Base-by-base conservation (phyloP, 495 filamentous ascomycete species). In the Penicillium pulvis region DNA sequence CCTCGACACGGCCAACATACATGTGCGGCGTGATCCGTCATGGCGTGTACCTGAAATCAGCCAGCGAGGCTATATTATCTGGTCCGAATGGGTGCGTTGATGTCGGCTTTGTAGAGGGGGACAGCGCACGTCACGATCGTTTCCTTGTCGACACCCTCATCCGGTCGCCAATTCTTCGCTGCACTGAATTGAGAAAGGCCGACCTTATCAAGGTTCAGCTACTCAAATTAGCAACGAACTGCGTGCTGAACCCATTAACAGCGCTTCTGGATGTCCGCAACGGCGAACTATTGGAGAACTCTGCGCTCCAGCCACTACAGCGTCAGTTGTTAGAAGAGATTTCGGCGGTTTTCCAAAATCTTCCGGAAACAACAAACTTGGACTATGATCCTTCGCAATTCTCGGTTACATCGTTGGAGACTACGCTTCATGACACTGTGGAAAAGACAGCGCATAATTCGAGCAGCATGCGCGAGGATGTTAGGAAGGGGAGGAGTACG, bases 381-480 rank as follows among this genome's bases (percentile, higher is more conserved):
- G 78, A 81, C 52, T 73, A 74, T 39, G 70, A 69, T 17, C 82
- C 84, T 3, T 56, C 63, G 8, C 76, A 79, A 2, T 87, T 90
- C 55, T 73, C 79, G 0, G 68, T 88, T 31, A 81, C 85, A 53
- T 76, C 75, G 17, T 68, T 83, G 53, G 81, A 85, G 2, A 74
- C 85, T 19, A 61, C 74, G 17, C 79, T 90, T 10, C 85, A 82
- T 5, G 69, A 77, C n/a, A 81, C 79, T 60, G 83, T 81, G 14
- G 66, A 76, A n/a, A 79, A 79, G 58, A 93, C 88, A 1, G 76
- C 72, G 2, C 72, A 79, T 35, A 93, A 96, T 67, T 80, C 79
- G 35, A 91, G 88, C 66, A 87, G 84, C 3, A 96, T 96, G 91
- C 69, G 90, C 20, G 88, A 92, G 67, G 92, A 96, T 71, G 79